These are phyloP conservation scores for Kickxella alabastrina DNA, from an alignment of 192 early-diverging fungal genomes.

Conservation along the genomic window DNA sequence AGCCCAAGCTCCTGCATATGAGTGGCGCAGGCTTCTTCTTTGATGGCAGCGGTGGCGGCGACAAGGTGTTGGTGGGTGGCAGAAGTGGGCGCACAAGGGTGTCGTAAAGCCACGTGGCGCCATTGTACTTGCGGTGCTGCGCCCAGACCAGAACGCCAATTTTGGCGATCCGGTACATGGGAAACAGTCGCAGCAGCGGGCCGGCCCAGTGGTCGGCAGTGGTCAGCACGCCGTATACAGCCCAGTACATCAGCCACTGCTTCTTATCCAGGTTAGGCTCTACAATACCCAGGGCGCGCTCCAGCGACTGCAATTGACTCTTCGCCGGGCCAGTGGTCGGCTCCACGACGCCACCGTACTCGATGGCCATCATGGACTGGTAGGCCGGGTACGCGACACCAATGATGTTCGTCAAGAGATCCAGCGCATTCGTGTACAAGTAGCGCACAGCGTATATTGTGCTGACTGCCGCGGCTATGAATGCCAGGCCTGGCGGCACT, in stretches of 20 bases:
- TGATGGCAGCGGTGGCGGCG: background rate
- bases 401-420: constrained; percentile 43
- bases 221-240: constrained; percentile 44
- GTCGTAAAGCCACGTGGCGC: constrained; percentile 48
- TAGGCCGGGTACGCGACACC: constrained; percentile 48
- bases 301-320: constrained; percentile 1
- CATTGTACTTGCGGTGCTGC: constrained; percentile 47
- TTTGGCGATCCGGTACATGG: constrained; percentile 44
- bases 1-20: no score
- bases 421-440: constrained; percentile 37
- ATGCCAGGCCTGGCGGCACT: constrained; percentile 36
- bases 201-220: constrained; percentile 51
- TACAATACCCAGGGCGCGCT: constrained; percentile 21
- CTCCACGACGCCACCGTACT: constrained; percentile 22
- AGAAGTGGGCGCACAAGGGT: constrained; percentile 38
- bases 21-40: no score
- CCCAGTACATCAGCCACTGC: constrained; percentile 52
- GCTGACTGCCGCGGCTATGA: constrained; percentile 34
- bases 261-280: constrained; percentile 42
- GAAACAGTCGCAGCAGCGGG: constrained; percentile 42
- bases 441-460: constrained; percentile 38
- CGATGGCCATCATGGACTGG: constrained; percentile 50
- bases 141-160: constrained; percentile 46
- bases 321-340: background rate
- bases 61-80: constrained; percentile 19